Evolutionary conservation across 352 stramenopile species (phyloP), one percentile per base, ranked within the genome.

Genomic region (Phytophthora pisi): DNA sequence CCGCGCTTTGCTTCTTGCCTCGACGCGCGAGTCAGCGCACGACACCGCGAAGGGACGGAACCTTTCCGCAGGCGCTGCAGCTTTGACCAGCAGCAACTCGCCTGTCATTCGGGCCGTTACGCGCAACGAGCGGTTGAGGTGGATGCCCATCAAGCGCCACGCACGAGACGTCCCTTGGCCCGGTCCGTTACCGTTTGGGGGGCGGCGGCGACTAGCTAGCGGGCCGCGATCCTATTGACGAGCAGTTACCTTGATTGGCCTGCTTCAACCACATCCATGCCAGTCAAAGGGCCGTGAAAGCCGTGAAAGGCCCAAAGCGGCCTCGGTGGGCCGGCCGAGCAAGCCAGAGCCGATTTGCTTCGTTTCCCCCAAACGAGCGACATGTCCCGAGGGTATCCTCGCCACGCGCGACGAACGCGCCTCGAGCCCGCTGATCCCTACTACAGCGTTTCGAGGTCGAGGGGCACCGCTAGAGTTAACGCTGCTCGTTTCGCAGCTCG

Each of bases 271-370:
- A 28, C 8, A 36, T n/a, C 31, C 34, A 86, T 98, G 47, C 96
- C 96, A 5, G 91, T 95, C 26, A 98, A 20, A 20, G 20, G 20
- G 20, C 20, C 20, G 20, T 20, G 20, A 59, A 3, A 28, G 18
- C 18, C 43, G n/a, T 26, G 43, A 50, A 50, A 45, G 11, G 9
- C 36, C 36, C 36, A n/a, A n/a, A 13, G 6, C 38, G 15, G 38
- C 38, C 38, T 45, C 38, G 38, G 38, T 45, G 38, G 38, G 38
- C 13, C 4, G 34, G 34, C 13, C 34, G 34, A 42, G 34, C 34
- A 88, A 78, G 45, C 89, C 92, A 52, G 91, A 98, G 67, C 95
- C 98, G 84, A 99, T 99, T 69, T 57, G 94, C 34, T 30, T 40
- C 34, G 34, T 40, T 11, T 40, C 34, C 34, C 99, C 34, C 99